A percentile compares a stretch with the other conserved stretches of the same genome.
Evolutionary conservation across 495 filamentous ascomycete genomes (phyloP).

Genomic region (Aspergillus nidulans): DNA sequence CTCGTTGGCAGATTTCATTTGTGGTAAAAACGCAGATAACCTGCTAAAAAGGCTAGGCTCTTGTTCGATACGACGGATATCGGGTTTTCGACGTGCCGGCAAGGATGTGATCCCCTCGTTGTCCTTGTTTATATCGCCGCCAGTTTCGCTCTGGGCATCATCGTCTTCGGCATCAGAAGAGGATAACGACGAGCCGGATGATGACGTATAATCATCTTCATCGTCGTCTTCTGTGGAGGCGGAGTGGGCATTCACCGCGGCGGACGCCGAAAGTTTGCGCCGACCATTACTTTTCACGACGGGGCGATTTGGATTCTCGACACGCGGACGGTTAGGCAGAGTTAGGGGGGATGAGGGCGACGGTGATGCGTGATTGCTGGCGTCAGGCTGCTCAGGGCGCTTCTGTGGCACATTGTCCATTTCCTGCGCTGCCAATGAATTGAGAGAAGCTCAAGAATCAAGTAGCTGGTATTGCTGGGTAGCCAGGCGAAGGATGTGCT

Average conservation of each 20-base stretch:
- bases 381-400: slow-evolving; percentile 17
- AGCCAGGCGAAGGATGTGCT: slow-evolving; percentile 6
- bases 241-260: slow-evolving; percentile 1
- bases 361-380: slow-evolving; percentile 6
- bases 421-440: slow-evolving; percentile 13
- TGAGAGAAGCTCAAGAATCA: not conserved
- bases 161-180: slow-evolving; percentile 26
- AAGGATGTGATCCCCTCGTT: slow-evolving; percentile 7
- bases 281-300: not conserved
- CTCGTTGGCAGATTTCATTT: slow-evolving; percentile 47
- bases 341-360: not conserved
- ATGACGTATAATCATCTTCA: slow-evolving; percentile 39
- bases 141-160: slow-evolving; percentile 16
- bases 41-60: slow-evolving; percentile 34
- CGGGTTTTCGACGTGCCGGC: slow-evolving; percentile 33
- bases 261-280: slow-evolving; percentile 7
- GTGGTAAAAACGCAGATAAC: slow-evolving; percentile 42
- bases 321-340: slow-evolving; percentile 1
- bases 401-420: slow-evolving; percentile 14
- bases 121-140: not conserved
- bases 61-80: slow-evolving; percentile 27
- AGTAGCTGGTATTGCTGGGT: not conserved
- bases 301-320: not conserved
- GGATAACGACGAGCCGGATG: slow-evolving; percentile 25
- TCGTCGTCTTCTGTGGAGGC: slow-evolving; percentile 10